Evolutionary conservation across 2,329 filamentous ascomycete species (phyloP).

Genomic region (Fusarium citri): DNA sequence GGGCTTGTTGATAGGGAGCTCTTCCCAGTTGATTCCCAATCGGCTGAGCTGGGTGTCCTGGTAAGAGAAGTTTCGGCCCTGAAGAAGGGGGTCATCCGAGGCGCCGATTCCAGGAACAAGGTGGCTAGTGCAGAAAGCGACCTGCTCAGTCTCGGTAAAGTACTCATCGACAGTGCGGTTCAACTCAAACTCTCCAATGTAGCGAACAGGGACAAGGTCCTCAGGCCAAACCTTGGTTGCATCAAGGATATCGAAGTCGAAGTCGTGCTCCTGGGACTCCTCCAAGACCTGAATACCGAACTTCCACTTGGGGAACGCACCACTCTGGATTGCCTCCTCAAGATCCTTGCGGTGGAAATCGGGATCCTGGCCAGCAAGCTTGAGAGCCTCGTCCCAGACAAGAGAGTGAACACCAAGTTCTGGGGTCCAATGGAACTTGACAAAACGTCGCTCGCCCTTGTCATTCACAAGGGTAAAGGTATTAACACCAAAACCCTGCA

Average conservation of each 20-base stretch:
- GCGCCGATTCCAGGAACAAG: constrained; percentile 83
- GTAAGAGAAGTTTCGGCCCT: constrained; percentile 78
- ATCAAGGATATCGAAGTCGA: constrained; percentile 88
- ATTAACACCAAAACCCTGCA: constrained; percentile 88
- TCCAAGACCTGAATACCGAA: constrained; percentile 84
- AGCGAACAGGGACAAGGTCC: constrained; percentile 77
- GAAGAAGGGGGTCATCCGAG: constrained; percentile 78
- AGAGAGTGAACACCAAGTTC: constrained; percentile 80
- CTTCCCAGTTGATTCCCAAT: constrained; percentile 79
- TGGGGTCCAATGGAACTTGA: constrained; percentile 83
- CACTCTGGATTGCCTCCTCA: constrained; percentile 77
- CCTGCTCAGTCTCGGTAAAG: constrained; percentile 85
- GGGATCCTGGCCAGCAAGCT: constrained; percentile 78
- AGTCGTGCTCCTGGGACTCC: constrained; percentile 77
- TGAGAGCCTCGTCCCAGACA: constrained; percentile 83
- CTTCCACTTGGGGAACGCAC: constrained; percentile 80
- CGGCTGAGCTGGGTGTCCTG: constrained; percentile 76
- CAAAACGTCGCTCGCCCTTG: constrained; percentile 75
- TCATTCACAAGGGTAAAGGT: constrained; percentile 77
- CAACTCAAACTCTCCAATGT: constrained; percentile 82
- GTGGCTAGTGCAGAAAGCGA: constrained; percentile 84
- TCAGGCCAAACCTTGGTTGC: constrained; percentile 90
- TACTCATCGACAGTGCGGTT: constrained; percentile 85
- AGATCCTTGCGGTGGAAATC: constrained; percentile 87
- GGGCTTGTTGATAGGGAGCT: constrained; percentile 81